phyloP scores from a whole-genome alignment of 768 basidiomycete species.

The Pulveroboletus sp. region DNA sequence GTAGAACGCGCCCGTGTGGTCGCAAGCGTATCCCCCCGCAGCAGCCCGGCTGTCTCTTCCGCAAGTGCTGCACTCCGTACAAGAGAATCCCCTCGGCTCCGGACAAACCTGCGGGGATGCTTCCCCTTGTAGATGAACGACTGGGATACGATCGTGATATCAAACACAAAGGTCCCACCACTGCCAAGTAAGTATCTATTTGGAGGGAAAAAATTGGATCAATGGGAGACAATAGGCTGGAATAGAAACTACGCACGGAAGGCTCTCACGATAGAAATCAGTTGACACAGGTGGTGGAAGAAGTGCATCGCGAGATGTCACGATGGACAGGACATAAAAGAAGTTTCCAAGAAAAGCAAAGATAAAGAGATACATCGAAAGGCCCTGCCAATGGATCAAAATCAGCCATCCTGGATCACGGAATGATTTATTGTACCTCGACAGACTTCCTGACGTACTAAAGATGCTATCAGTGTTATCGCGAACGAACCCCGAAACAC shows the following conservation, averaged over 20 bases:
- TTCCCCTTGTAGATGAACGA: slow-evolving; percentile 70
- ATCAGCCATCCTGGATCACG: slow-evolving; percentile 3
- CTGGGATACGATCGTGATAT: slow-evolving; percentile 87
- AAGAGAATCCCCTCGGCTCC: slow-evolving; percentile 26
- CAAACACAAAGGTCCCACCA: slow-evolving; percentile 90
- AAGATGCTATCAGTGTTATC: background rate
- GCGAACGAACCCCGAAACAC: background rate
- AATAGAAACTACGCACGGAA: slow-evolving; percentile 61
- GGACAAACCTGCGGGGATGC: slow-evolving; percentile 34
- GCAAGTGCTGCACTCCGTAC: slow-evolving; percentile 28
- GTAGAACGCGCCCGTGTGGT: slow-evolving; percentile 26
- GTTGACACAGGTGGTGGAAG: slow-evolving; percentile 58
- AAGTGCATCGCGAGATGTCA: slow-evolving; percentile 67
- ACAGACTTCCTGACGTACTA: slow-evolving; percentile 90
- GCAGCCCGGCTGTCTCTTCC: slow-evolving; percentile 50
- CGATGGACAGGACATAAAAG: slow-evolving; percentile 89
- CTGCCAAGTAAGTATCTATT: slow-evolving; percentile 84
- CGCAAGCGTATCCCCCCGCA: slow-evolving; percentile 41
- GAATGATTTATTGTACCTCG: slow-evolving; percentile 45
- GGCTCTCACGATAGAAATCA: slow-evolving; percentile 72
- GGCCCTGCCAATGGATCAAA: slow-evolving; percentile 50
- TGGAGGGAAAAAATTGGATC: background rate
- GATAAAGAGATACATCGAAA: slow-evolving; percentile 91
- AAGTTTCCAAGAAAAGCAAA: slow-evolving; percentile 93
- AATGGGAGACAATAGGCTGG: background rate